Conservation (phyloP, 345 rosid species). For the Bruguiera sexangula region DNA sequence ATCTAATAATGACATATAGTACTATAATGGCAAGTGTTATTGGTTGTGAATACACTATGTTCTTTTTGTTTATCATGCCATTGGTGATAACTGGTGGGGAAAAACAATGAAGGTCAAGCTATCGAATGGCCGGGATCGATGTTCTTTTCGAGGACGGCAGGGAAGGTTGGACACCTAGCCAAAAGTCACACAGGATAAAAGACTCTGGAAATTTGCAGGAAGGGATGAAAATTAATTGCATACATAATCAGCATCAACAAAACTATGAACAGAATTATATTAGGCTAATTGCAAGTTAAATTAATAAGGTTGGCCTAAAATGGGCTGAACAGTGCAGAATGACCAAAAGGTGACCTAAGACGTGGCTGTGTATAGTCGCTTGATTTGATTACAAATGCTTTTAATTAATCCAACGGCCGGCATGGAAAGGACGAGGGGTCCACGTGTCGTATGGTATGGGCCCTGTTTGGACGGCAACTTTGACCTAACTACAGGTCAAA, state of each 20-base stretch:
- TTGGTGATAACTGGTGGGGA: background rate
- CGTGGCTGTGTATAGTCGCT: conserved; percentile 12
- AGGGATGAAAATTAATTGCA: background rate
- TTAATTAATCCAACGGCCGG: conserved; percentile 33
- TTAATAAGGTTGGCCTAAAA: too few relatives aligned
- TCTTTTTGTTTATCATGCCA: background rate
- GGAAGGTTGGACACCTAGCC: too few relatives aligned
- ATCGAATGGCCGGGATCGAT: background rate
- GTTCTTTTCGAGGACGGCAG: too few relatives aligned
- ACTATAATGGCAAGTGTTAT: too few relatives aligned
- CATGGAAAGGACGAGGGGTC: background rate
- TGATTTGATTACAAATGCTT: conserved; percentile 3
- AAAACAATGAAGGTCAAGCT: conserved; percentile 5
- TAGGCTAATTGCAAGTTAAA: too few relatives aligned
- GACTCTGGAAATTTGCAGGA: conserved; percentile 12
- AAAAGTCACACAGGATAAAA: background rate
- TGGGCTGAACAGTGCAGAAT: background rate
- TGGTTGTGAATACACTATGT: background rate
- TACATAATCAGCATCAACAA: too few relatives aligned
- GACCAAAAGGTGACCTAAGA: conserved; percentile 13
- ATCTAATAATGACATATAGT: too few relatives aligned
- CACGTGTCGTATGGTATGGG: conserved; percentile 5
- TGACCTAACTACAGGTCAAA: background rate
- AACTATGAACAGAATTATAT: too few relatives aligned
- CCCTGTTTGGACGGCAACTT: conserved; percentile 30